These are phyloP conservation scores for Dendrocalamus sinicus DNA, from an alignment of 176 grass and related monocot genomes.

Conservation along the genomic window DNA sequence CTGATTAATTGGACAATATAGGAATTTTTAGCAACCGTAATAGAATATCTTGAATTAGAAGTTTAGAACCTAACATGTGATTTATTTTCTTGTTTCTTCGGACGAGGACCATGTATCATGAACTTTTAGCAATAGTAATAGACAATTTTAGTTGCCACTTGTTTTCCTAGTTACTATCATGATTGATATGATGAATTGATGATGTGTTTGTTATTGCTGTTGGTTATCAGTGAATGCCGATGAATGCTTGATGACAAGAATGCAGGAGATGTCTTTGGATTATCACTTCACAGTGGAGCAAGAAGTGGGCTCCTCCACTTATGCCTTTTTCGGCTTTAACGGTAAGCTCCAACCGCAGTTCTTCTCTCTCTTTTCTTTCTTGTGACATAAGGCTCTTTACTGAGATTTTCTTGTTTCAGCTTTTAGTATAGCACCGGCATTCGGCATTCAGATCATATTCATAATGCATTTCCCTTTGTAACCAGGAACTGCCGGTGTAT, in stretches of 20 bases:
- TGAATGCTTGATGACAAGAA: constrained; percentile 52
- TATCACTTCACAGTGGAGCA: constrained; percentile 55
- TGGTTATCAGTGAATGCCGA: constrained; percentile 45
- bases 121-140: not conserved
- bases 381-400: not conserved
- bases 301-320: constrained; percentile 46
- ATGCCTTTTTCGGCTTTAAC: constrained; percentile 55
- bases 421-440: not conserved
- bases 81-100: not conserved
- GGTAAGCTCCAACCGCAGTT: not conserved
- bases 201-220: not conserved
- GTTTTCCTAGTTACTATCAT: not conserved
- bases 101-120: not conserved
- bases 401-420: not conserved
- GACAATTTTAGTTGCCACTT: not conserved
- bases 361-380: not conserved
- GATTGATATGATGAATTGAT: not conserved
- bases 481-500: not conserved
- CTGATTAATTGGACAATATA: not conserved
- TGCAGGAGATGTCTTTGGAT: constrained; percentile 51
- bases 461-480: not conserved
- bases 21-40: not conserved
- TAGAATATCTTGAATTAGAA: not conserved
- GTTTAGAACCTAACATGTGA: not conserved
- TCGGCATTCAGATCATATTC: not conserved